Conservation (phyloP, 2,329 filamentous ascomycete species). For the Cytospora schulzeri region DNA sequence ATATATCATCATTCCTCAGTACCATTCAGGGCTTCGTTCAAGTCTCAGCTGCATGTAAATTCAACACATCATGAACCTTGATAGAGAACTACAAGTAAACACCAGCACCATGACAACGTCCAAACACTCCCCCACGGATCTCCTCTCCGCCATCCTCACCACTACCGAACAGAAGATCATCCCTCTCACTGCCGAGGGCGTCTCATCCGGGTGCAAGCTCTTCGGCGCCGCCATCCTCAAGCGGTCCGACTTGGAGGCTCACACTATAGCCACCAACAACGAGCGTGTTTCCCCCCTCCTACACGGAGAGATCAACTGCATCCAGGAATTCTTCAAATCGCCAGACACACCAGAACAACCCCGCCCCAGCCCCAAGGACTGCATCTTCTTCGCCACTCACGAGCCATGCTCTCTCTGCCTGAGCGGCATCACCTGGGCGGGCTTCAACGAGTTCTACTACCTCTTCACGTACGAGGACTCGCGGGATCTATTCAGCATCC, state of each 20-base stretch:
- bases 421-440: slow-evolving; percentile 60
- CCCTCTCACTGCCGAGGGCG: slow-evolving; percentile 52
- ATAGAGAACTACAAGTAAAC: background rate
- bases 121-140: slow-evolving; percentile 34
- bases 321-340: slow-evolving; percentile 56
- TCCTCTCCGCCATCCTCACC: slow-evolving; percentile 45
- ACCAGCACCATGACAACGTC: slow-evolving; percentile 23
- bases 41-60: no score
- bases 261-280: slow-evolving; percentile 58
- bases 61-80: background rate
- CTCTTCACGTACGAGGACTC: slow-evolving; percentile 63
- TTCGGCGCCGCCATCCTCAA: slow-evolving; percentile 59
- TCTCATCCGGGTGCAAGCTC: slow-evolving; percentile 56
- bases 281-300: slow-evolving; percentile 56
- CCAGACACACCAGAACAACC: slow-evolving; percentile 33
- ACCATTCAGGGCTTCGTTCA: background rate
- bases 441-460: slow-evolving; percentile 59
- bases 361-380: slow-evolving; percentile 44
- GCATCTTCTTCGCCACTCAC: slow-evolving; percentile 61
- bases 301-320: slow-evolving; percentile 61
- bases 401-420: slow-evolving; percentile 62
- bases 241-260: slow-evolving; percentile 42
- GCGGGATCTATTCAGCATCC: slow-evolving; percentile 56
- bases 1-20: background rate
- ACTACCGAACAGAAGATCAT: slow-evolving; percentile 51